Conservation (phyloP, 768 basidiomycete species). For the Mycena epipterygia region DNA sequence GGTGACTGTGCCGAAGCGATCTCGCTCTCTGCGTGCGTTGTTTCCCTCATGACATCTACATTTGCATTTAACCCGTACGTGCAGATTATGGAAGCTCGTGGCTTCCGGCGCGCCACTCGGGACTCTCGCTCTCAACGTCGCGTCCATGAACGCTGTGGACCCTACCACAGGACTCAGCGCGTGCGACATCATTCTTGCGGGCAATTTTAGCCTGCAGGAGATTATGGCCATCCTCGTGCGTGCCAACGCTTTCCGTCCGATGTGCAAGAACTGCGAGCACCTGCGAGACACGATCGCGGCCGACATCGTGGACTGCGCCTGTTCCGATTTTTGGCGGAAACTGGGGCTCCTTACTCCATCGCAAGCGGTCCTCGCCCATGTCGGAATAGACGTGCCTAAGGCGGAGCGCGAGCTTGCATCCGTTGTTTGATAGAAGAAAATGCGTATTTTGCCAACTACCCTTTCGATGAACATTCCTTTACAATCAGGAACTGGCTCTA, state of each 20-base stretch:
- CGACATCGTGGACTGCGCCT: conserved; percentile 28
- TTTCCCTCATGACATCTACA: background rate
- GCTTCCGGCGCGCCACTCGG: conserved; percentile 13
- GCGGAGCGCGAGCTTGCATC: too few relatives aligned
- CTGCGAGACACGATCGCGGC: conserved; percentile 12
- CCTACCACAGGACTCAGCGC: conserved; percentile 17
- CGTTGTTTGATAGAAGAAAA: too few relatives aligned
- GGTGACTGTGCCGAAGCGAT: conserved; percentile 33
- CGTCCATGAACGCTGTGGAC: conserved; percentile 20
- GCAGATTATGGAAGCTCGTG: conserved; percentile 22
- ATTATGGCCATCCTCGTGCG: conserved; percentile 5
- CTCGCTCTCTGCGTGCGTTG: conserved; percentile 26
- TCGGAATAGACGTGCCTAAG: background rate
- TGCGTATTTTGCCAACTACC: too few relatives aligned
- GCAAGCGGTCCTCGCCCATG: background rate
- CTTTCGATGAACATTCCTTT: too few relatives aligned
- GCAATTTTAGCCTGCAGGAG: conserved; percentile 6
- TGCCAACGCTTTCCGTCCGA: conserved; percentile 21
- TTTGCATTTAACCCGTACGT: background rate
- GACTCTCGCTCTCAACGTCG: conserved; percentile 29
- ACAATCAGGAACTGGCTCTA: too few relatives aligned
- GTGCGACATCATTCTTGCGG: conserved; percentile 12
- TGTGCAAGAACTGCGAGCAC: conserved; percentile 35
- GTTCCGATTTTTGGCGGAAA: conserved; percentile 3
- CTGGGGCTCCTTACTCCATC: background rate